Conservation (phyloP, 2,329 filamentous ascomycete genomes). For the Phialophora tarda region DNA sequence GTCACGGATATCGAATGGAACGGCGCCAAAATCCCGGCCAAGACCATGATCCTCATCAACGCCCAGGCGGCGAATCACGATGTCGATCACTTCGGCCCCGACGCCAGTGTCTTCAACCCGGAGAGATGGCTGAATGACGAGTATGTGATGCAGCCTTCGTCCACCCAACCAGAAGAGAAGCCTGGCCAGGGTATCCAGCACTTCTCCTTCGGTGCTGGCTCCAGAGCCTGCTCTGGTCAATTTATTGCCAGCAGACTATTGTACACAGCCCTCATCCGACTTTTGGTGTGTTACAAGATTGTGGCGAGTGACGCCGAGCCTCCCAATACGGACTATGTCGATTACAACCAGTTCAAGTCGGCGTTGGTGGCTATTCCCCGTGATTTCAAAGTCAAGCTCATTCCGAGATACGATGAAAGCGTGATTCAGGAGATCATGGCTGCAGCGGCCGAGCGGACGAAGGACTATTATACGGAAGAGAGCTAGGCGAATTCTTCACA, state of each 20-base stretch:
- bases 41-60: constrained; percentile 77
- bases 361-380: constrained; percentile 65
- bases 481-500: background rate
- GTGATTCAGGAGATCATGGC: constrained; percentile 34
- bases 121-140: constrained; percentile 66
- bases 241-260: constrained; percentile 64
- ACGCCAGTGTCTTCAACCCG: constrained; percentile 64
- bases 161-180: constrained; percentile 48
- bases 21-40: constrained; percentile 68
- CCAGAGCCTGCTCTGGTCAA: constrained; percentile 63
- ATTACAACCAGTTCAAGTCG: constrained; percentile 66
- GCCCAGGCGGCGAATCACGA: constrained; percentile 75
- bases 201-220: constrained; percentile 63
- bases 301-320: constrained; percentile 56
- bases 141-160: constrained; percentile 39
- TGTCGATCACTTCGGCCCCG: constrained; percentile 61
- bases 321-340: constrained; percentile 66
- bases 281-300: constrained; percentile 62
- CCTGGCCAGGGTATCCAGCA: constrained; percentile 59
- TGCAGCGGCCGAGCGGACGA: constrained; percentile 31
- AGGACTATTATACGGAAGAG: constrained; percentile 33
- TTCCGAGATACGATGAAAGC: constrained; percentile 54
- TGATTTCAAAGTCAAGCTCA: constrained; percentile 63
- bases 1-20: constrained; percentile 72
- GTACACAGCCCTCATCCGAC: constrained; percentile 60